These are phyloP conservation scores for Tricladium varicosporioides DNA, from an alignment of 2,329 filamentous ascomycete species.

Conservation along the genomic window DNA sequence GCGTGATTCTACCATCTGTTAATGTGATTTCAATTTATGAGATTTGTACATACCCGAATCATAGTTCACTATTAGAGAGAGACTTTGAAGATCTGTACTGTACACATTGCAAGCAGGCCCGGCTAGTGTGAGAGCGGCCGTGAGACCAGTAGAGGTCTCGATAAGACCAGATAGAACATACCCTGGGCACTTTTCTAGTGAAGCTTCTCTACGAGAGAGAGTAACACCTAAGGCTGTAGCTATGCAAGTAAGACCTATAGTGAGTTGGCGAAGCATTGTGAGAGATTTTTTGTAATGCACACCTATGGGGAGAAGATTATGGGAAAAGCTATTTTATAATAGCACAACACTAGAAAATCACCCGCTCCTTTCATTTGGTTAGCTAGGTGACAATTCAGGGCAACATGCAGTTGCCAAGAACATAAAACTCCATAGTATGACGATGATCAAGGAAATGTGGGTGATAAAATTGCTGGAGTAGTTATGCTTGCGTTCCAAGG, in stretches of 20 bases:
- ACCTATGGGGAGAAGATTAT: not conserved
- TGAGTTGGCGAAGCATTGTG: not conserved
- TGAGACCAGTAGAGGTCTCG: constrained; percentile 52
- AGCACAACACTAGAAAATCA: not conserved
- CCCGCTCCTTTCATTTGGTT: not conserved
- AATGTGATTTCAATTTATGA: not conserved
- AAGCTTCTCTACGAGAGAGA: not conserved
- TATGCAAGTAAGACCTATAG: not conserved
- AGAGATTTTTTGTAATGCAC: no score
- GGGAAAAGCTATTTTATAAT: not conserved
- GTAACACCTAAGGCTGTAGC: not conserved
- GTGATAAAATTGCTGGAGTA: not conserved
- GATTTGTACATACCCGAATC: constrained; percentile 43
- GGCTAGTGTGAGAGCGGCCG: constrained; percentile 67
- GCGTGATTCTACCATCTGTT: constrained; percentile 45
- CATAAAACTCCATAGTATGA: not conserved
- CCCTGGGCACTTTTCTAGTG: constrained; percentile 52
- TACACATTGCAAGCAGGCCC: constrained; percentile 73
- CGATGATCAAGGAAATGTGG: not conserved
- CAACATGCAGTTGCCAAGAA: not conserved
- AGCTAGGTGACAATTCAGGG: not conserved
- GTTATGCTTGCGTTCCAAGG: not conserved
- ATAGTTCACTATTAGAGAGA: constrained; percentile 59
- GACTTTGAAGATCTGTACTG: constrained; percentile 65
- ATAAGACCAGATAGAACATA: constrained; percentile 62